Evolutionary conservation across 306 rosid genomes (phyloP), one percentile per base, ranked within the genome.

Genomic region (Senna tora): DNA sequence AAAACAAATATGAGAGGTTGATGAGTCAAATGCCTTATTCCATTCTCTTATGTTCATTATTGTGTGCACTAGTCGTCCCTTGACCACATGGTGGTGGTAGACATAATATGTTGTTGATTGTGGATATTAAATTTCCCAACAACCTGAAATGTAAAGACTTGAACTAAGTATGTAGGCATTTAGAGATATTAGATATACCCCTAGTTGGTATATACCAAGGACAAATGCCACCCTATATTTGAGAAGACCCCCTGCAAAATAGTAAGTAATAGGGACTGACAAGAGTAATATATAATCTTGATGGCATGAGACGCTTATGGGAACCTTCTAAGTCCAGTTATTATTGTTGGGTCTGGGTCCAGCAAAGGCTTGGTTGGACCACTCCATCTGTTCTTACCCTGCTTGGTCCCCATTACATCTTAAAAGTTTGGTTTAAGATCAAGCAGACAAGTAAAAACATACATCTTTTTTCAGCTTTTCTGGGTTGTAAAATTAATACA

Each of bases 51-150:
- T 30, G 65, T 51, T 73, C 11, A 65, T 46, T 39, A n/a, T n/a
- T n/a, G n/a, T n/a, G 34, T 17, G 39, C 8, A 4, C 5, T 36
- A 63, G 67, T 7, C 0, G 8, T 8, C 33, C 33, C 67, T 39
- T 39, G 67, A 39, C 50, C 32, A 36, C 49, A 38, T 70, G 42
- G 19, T 67, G 66, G 65, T 61, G 55, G 73, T n/a, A n/a, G n/a
- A n/a, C n/a, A n/a, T n/a, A n/a, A n/a, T n/a, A 68, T 65, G 34
- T 25, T 21, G 47, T 77, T 79, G 51, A 75, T 56, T 78, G 66
- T 52, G 57, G 83, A 65, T 74, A 64, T 78, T 82, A 49, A 82
- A 78, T 78, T 62, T 69, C 63, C 6, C 85, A 82, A 74, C 82
- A 73, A 82, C 75, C 73, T 59, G 64, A 57, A 33, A 43, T 15